These are phyloP conservation scores for Spizellomyces punctatus DNA, from an alignment of 192 early-diverging fungal species.

Conservation along the genomic window DNA sequence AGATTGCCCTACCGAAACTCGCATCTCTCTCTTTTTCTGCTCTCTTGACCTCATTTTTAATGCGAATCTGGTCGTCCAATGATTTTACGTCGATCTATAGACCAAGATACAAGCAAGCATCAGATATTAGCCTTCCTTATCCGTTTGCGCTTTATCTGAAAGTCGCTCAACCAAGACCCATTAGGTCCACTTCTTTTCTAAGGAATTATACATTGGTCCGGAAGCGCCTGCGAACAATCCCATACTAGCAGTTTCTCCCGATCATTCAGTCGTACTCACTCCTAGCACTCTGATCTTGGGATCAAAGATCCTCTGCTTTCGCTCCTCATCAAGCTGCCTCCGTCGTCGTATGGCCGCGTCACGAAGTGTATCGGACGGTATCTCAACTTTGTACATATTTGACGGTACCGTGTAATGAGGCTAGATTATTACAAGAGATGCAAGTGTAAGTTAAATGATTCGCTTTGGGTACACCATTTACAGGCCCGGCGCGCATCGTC, in stretches of 20 bases:
- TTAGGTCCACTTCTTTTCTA: too few species aligned
- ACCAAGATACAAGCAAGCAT: too few species aligned
- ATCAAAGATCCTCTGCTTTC: conserved; percentile 61
- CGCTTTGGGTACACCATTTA: neutral
- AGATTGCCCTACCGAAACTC: conserved; percentile 42
- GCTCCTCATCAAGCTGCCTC: conserved; percentile 54
- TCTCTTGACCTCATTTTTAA: conserved; percentile 50
- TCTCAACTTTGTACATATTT: conserved; percentile 63
- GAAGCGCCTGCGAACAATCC: too few species aligned
- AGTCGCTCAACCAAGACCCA: too few species aligned
- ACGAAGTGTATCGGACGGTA: conserved; percentile 49
- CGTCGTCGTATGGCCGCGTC: conserved; percentile 54
- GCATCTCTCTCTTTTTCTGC: conserved; percentile 48
- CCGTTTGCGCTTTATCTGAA: too few species aligned
- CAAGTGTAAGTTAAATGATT: neutral
- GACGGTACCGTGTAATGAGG: too few species aligned
- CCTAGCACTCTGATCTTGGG: conserved; percentile 59
- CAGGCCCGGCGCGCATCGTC: neutral
- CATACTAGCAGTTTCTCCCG: too few species aligned
- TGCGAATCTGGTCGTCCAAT: conserved; percentile 57
- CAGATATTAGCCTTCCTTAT: too few species aligned
- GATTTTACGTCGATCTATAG: conserved; percentile 56
- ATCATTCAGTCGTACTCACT: conserved; percentile 27
- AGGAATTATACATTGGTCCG: too few species aligned
- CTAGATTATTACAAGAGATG: too few species aligned